Evolutionary conservation across 2,329 filamentous ascomycete genomes (phyloP), one percentile per base, ranked within the genome.

Genomic region (Kalmusia sp.): DNA sequence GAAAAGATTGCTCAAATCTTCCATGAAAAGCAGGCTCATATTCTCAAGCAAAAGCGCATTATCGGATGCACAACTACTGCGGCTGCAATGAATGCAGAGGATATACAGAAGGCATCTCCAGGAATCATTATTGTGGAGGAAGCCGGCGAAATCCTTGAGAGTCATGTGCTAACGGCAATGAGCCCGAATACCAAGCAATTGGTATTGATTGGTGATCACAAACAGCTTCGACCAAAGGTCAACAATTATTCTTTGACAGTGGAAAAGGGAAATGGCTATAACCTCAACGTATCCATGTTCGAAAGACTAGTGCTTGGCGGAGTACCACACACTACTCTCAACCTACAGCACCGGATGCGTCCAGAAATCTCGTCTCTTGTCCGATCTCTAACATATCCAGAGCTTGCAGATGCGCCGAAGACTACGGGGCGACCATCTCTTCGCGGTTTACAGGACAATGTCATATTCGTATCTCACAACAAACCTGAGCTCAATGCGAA

Each of bases 61-160:
- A 86, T 92, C 37, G 87, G 80, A 0, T 90, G 87, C 57, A 92
- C 89, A 0, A 92, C 89, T 0, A 92, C 86, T 0, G 87, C 78
- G 0, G 88, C 88, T 0, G 87, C 89, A 0, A 91, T 80, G 71
- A 82, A 88, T 45, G 72, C 78, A 0, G 71, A 80, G 0, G 75
- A 83, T 1, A 79, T 92, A 7, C 79, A 79, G 4, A 75, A 79
- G 0, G 82, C 82, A 0, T 69, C 73, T 0, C 86, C 87, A 0
- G 84, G 85, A 1, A 76, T 90, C 2, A 70, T 91, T 1, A 65
- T 92, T 0, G 83, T 90, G 0, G 89, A 92, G 67, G 89, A 92
- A 69, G 89, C 88, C 0, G 89, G 87, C 1, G 88, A 92, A 57
- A 89, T 92, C 3, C 76, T 91, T 0, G 89, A 92, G 67, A 79